phyloP scores from a whole-genome alignment of 2,329 filamentous ascomycete genomes.

The Pleurostoma richardsiae region DNA sequence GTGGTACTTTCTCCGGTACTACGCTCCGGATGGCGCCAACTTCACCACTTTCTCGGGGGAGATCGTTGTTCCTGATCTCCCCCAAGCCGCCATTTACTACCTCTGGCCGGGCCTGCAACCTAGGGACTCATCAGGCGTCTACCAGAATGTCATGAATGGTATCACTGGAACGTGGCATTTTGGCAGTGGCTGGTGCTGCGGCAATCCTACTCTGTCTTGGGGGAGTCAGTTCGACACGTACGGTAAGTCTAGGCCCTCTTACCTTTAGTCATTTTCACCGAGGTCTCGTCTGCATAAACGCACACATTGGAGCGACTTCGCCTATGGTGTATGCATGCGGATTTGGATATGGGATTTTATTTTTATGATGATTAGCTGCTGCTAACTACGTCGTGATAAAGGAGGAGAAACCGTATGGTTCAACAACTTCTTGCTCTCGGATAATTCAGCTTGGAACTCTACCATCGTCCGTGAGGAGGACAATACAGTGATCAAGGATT shows the following conservation, averaged over 20 bases:
- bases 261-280: no score
- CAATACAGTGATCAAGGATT: constrained; percentile 21
- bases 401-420: constrained; percentile 25
- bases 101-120: constrained; percentile 36
- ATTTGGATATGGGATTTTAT: no score
- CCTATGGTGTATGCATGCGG: no score
- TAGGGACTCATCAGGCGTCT: constrained; percentile 30
- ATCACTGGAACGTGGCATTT: constrained; percentile 33
- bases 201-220: constrained; percentile 30
- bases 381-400: no score
- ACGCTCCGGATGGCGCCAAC: constrained; percentile 22
- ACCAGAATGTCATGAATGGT: constrained; percentile 35
- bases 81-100: constrained; percentile 28
- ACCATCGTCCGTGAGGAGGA: constrained; percentile 22
- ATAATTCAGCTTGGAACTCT: constrained; percentile 24
- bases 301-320: no score
- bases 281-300: no score
- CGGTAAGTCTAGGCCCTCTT: not conserved
- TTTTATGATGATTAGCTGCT: no score
- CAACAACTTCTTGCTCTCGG: constrained; percentile 16
- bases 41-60: constrained; percentile 25
- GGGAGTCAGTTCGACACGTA: constrained; percentile 31
- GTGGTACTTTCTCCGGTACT: constrained; percentile 28
- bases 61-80: constrained; percentile 21
- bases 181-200: constrained; percentile 33